phyloP scores from a whole-genome alignment of 495 filamentous ascomycete genomes.

The Geoglossum glabrum region DNA sequence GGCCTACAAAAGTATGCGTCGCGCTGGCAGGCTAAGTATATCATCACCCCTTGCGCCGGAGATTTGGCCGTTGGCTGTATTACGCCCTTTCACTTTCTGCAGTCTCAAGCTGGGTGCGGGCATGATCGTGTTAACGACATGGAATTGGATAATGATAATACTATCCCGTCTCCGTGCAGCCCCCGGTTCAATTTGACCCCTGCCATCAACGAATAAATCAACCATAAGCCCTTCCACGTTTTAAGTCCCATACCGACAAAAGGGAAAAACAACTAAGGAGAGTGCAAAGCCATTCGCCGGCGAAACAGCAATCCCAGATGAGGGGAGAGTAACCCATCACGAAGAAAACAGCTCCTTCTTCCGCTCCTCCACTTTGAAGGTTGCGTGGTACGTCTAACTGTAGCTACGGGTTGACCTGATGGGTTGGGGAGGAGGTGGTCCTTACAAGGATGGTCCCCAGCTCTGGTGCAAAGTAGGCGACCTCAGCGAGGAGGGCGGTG shows the following conservation, averaged over 20 bases:
- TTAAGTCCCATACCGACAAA: neutral
- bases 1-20: too few species aligned
- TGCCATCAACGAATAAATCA: neutral
- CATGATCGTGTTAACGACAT: too few species aligned
- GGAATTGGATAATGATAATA: too few species aligned
- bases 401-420: neutral
- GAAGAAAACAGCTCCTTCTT: neutral
- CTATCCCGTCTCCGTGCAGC: neutral
- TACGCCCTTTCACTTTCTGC: too few species aligned
- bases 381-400: neutral
- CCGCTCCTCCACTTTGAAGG: too few species aligned
- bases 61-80: too few species aligned
- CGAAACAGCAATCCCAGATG: too few species aligned
- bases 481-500: constrained; percentile 18
- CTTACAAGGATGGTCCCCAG: neutral
- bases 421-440: neutral
- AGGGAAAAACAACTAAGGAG: neutral
- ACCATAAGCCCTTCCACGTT: neutral
- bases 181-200: neutral
- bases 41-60: too few species aligned
- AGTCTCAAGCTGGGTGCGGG: too few species aligned
- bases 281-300: neutral
- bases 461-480: constrained; percentile 5
- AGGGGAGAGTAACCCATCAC: too few species aligned
- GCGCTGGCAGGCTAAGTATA: too few species aligned